These are phyloP conservation scores for Skeletonema costatum DNA, from an alignment of 108 stramenopile genomes.

Conservation along the genomic window DNA sequence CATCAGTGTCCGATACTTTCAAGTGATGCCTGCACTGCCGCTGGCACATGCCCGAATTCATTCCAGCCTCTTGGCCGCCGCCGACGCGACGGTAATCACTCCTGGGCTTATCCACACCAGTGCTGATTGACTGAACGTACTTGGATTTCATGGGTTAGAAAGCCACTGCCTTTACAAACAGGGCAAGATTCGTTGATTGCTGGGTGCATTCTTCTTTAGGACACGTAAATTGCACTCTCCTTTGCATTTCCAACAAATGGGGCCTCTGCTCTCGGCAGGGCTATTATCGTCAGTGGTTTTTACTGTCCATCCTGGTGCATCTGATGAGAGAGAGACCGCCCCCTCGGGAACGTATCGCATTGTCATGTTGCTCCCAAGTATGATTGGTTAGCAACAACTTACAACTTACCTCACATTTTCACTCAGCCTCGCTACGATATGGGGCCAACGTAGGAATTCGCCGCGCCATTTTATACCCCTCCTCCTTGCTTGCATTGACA, in stretches of 20 bases:
- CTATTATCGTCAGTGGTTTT: not conserved
- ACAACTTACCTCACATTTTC: too few relatives aligned
- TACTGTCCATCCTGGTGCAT: conserved; percentile 35
- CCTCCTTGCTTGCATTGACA: too few relatives aligned
- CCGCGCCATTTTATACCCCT: not conserved
- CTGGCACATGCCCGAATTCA: conserved; percentile 34
- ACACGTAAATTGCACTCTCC: conserved; percentile 24
- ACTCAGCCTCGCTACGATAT: too few relatives aligned
- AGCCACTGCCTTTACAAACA: conserved; percentile 48
- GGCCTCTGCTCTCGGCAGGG: conserved; percentile 22
- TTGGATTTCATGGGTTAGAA: conserved; percentile 31
- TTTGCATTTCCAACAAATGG: conserved; percentile 69
- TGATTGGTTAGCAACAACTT: too few relatives aligned
- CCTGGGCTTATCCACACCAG: conserved; percentile 7
- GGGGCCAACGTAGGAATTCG: not conserved
- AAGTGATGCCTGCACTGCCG: conserved; percentile 11
- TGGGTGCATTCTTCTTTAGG: not conserved
- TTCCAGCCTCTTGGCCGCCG: conserved; percentile 31
- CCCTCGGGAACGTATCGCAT: conserved; percentile 35
- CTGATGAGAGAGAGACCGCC: conserved; percentile 34
- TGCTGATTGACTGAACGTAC: conserved; percentile 15
- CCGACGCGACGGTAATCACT: conserved; percentile 24
- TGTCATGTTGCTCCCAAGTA: not conserved
- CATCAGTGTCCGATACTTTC: not conserved
- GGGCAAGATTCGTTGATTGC: conserved; percentile 33